Evolutionary conservation across 257 asterid genomes (phyloP), one percentile per base, ranked within the genome.

Genomic region (Solanum boliviense): DNA sequence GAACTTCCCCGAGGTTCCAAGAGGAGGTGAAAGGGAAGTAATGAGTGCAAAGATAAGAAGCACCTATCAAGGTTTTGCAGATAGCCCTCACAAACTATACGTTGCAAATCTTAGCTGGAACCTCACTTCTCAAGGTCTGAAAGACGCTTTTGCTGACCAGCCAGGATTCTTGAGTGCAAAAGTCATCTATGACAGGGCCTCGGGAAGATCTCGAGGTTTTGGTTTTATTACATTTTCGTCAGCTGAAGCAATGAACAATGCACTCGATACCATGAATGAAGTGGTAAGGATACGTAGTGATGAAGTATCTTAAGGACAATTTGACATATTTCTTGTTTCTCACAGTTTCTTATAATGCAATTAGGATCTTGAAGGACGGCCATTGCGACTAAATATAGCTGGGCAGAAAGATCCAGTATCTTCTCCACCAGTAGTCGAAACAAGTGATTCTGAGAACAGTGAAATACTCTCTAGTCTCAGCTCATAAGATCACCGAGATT

Each of bases 1-100:
- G 79, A 97, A 97, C 94, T 93, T 95, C 88, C 98, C 99, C 0
- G 99, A 95, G 92, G 99, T 97, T 85, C 99, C 99, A 82, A 91
- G 93, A 88, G 99, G 99, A 8, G 98, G 98, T 39, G 99, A 95
- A 86, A 92, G 97, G 88, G 98, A 97, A 94, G 93, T 95, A 36
- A 93, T 92, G 93, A 90, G 85, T 78, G 91, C 96, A 86, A 93
- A 91, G 94, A 91, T 93, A 82, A 89, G 94, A 88, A 92, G 93
- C 93, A 92, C 94, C 93, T 36, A 93, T 83, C 95, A 93, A 86
- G 94, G 96, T n/a, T 95, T 90, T 60, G 92, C 93, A 12, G 98
- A 97, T 73, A 95, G 94, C 91, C 98, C 98, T 16, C 91, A 95
- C 88, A 97, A 94, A 89, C 83, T 95, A 79, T 95, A 97, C 56